Evolutionary conservation across 2,329 filamentous ascomycete genomes (phyloP), one percentile per base, ranked within the genome.

Genomic region (Ophiostoma sp.): DNA sequence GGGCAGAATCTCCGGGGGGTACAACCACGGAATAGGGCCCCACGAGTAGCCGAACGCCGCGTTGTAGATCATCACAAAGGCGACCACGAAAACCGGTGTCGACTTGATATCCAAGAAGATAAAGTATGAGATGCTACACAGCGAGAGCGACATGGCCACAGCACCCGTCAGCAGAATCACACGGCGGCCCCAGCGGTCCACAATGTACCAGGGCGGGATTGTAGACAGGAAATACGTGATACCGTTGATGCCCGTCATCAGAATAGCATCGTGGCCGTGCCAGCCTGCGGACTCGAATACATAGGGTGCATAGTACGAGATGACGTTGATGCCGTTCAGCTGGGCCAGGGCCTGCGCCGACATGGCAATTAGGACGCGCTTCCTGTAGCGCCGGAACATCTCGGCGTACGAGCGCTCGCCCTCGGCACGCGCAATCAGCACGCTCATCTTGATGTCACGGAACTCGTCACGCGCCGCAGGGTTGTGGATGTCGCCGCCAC

Each of bases 31-130:
- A 71, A 99, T 96, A 0, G 95, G 95, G 18, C 95, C 95, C 95
- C 95, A 99, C 16, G 85, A 87, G 76, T 93, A 96, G 64, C 95
- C 95, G 77, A 98, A 99, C 7, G 95, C 91, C 5, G 94, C 95
- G 75, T 99, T 99, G 81, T 98, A 99, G 65, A 97, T 89, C 90
- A 98, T 97, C 76, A 99, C 95, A 75, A 96, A 96, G 66, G 96
- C 79, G 65, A 98, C 95, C 2, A 97, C 95, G 76, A 97, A 79
- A 6, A 85, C 90, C 3, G 91, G 93, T 1, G 95, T 98, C 74
- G 84, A 83, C 62, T 78, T 79, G 65, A 97, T 85, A 74, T 97
- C 90, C 71, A 98, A 86, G 79, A 90, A 96, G 74, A 97, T 90
- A 80, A 97, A 98, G 81, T 97, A 98, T 0, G 94, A 96, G 71